Evolutionary conservation across 371 early-diverging fungal species (phyloP), one percentile per base, ranked within the genome.

Genomic region (Mucor lusitanicus): DNA sequence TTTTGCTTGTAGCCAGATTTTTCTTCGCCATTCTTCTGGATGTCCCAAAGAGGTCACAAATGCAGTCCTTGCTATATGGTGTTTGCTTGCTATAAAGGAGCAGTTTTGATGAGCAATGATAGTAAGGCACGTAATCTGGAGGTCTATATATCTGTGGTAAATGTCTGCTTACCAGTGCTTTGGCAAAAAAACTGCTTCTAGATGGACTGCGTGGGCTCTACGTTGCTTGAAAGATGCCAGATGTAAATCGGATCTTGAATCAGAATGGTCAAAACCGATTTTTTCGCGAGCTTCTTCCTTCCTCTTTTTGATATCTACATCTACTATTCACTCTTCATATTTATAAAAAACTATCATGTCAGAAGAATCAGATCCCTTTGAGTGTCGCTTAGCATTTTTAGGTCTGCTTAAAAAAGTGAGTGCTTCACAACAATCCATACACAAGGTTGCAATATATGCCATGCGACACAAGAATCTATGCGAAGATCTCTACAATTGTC

Each of bases 401-500:
- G 72, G 80, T n/a, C 65, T 89, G 62, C 75, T 92, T 50, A 80
- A 85, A 65, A 89, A 88, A 73, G 81, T 92, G n/a, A 90, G 85
- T 67, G 91, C 91, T 17, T 86, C 92, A 21, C 93, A 92, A 68
- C 86, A 88, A 33, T 88, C 89, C 6, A 92, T 92, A 58, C 87
- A 89, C 25, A 86, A 90, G 46, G 90, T 88, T 40, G 85, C 88
- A 3, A 82, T 67, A 44, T 92, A 88, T 74, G 92, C 91, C 3
- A 80, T 92, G 72, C 78, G 87, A 65, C 82, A 92, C 69, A 60
- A 78, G 56, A 72, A 79, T 30, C 74, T 90, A 59, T 85, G 90
- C 55, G 93, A 93, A 70, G 90, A 91, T 80, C 81, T 93, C 5
- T 88, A 88, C 63, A 90, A 89, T 59, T 93, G 92, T 70, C 82